Conservation (phyloP, 495 filamentous ascomycete species). For the Chaetomidium leptoderma region DNA sequence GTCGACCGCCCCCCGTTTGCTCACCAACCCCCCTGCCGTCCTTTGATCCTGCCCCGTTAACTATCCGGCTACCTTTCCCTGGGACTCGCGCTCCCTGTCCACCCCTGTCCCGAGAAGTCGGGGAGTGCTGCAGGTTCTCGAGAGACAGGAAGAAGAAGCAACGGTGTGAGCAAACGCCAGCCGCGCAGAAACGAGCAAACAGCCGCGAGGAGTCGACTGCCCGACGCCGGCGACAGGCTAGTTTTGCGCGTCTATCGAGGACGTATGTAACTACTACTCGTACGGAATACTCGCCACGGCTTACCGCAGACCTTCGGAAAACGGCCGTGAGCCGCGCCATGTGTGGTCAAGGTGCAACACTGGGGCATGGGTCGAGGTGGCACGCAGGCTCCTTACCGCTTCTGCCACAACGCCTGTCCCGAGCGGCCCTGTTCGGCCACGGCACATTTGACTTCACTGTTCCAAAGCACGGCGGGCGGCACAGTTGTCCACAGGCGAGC, state of each 20-base stretch:
- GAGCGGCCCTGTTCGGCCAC: constrained; percentile 14
- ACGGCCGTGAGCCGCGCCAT: constrained; percentile 11
- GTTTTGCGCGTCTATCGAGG: constrained; percentile 2
- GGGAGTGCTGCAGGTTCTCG: background rate
- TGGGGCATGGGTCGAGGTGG: background rate
- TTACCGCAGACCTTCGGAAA: constrained; percentile 6
- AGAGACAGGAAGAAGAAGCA: background rate
- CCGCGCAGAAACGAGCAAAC: constrained; percentile 10
- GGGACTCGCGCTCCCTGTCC: background rate
- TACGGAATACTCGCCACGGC: background rate
- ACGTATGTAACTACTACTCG: too few species aligned
- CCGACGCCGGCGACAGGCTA: background rate
- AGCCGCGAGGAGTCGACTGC: constrained; percentile 2
- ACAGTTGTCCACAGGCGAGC: constrained; percentile 25
- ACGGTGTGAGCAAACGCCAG: constrained; percentile 18
- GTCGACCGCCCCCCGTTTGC: too few species aligned
- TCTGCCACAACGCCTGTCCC: constrained; percentile 12
- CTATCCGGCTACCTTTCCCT: background rate
- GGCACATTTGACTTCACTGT: constrained; percentile 20
- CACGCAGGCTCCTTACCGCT: constrained; percentile 11
- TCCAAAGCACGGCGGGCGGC: constrained; percentile 23
- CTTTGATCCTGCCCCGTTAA: constrained; percentile 24
- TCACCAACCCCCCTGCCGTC: constrained; percentile 12
- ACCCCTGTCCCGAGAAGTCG: background rate
- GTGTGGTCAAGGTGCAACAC: constrained; percentile 7